These are phyloP conservation scores for Hyaloscypha finlandica DNA, from an alignment of 495 filamentous ascomycete genomes.

Conservation along the genomic window DNA sequence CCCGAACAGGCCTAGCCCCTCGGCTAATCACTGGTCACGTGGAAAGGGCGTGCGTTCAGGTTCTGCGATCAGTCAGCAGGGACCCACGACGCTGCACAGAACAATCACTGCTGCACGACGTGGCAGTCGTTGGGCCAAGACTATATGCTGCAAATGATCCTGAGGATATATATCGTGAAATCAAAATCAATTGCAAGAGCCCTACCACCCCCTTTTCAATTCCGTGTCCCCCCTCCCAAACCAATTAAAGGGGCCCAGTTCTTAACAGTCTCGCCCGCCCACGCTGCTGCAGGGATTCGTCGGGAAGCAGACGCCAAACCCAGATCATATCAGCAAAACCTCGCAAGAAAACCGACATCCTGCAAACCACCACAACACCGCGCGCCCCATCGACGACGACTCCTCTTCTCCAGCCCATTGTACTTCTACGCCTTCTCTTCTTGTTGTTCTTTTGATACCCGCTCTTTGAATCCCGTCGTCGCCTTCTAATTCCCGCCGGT, in stretches of 20 bases:
- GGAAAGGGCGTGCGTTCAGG: background rate
- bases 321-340: conserved; percentile 21
- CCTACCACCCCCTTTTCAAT: background rate
- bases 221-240: background rate
- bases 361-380: conserved; percentile 9
- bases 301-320: conserved; percentile 16
- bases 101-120: conserved; percentile 10
- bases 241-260: background rate
- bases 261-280: conserved; percentile 1
- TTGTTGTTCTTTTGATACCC: conserved; percentile 33
- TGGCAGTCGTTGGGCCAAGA: conserved; percentile 1
- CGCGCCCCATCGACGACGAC: conserved; percentile 11
- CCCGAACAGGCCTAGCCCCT: background rate
- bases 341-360: conserved; percentile 12
- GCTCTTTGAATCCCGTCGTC: conserved; percentile 11
- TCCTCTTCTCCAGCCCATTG: conserved; percentile 5
- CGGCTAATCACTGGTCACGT: background rate
- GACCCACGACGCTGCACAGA: background rate
- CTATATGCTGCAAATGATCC: background rate
- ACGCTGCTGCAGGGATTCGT: conserved; percentile 6
- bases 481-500: conserved; percentile 8
- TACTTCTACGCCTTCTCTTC: conserved; percentile 28
- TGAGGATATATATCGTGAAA: background rate
- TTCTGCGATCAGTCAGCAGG: background rate
- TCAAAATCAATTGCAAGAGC: background rate